Base-by-base conservation (phyloP, 257 asterid species). In the Nyctanthes arbortristis region DNA sequence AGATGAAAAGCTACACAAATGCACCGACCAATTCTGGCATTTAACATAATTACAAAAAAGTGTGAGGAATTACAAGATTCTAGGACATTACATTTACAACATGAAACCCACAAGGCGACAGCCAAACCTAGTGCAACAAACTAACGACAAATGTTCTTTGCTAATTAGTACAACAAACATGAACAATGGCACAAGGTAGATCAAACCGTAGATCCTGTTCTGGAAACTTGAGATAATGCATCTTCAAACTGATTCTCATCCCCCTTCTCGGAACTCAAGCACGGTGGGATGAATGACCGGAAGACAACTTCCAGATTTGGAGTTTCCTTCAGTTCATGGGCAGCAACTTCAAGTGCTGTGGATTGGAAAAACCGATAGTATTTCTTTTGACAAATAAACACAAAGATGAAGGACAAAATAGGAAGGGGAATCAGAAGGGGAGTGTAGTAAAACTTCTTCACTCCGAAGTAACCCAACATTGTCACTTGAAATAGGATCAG, bases 341-440 rank as follows among this genome's bases (percentile, higher is more conserved):
- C 66, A 18, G 88, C 92, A 20, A 85, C 91, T 2, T 89, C 98
- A 4, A 93, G 96, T 0, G 96, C 91, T 0, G 95, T 82, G 57
- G 75, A 60, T 61, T 74, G 70, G 80, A 91, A 93, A 68, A 81
- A 89, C 1, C 87, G 81, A 24, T 82, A 88, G 85, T 83, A 93
- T 57, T 84, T 93, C 31, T 71, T 82, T 2, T 30, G 30, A 60
- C 98, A 93, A 1, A 79, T 32, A 57, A 57, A 75, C 55, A 39
- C 61, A 55, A 84, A 87, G 81, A 91, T 63, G 54, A 86, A 4
- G 70, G 95, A 81, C 39, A 81, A 0, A 32, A 86, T 74, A 6
- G 84, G 89, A 55, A 91, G 92, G 0, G 92, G 96, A 47, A 87
- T 47, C 68, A 93, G 55, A 33, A 93, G 16, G 5, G 82, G 77